Base-by-base conservation (phyloP, 2,329 filamentous ascomycete genomes). In the Ophiocordyceps camponoti-leonardi region DNA sequence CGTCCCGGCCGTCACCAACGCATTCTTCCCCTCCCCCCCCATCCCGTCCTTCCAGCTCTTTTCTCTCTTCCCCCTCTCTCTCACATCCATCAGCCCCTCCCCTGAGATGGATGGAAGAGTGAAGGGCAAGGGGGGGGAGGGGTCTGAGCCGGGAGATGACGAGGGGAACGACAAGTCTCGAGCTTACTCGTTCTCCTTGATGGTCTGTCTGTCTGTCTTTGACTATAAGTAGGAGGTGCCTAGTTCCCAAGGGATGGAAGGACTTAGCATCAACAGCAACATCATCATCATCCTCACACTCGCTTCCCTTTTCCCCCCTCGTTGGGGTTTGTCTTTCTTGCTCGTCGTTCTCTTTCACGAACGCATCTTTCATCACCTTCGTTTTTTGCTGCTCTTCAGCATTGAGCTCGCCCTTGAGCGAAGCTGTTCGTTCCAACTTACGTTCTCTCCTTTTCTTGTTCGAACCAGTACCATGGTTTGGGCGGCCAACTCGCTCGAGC, bases 401-500 rank as follows among this genome's bases (percentile, higher is more conserved):
- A n/a, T 33, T 3, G 31, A 33, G 31, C 31, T 33, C 31, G 31
- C 16, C 31, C 16, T 19, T 19, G 4, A 18, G 18, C n/a, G n/a
- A 19, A 18, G 35, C 35, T 39, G n/a, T 20, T 19, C n/a, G 18
- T 39, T 20, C 35, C 4, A 19, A 19, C 18, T 5, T 8, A 5
- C 26, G 26, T 28, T n/a, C n/a, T n/a, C 10, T 28, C 10, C 11
- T 19, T 11, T 39, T 18, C 8, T 39, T 19, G 6, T 39, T 12
- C 10, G 18, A 39, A 39, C 35, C 35, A 39, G 35, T 18, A 19
- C 11, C 41, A 51, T 50, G 50, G 47, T 49, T 10, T 14, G 41
- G 20, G 41, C 40, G 16, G 28, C 16, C 13, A 33, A 19, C n/a
- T 23, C 42, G 26, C 45, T 41, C 18, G 22, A 39, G 35, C 35